A percentile compares a stretch with the other conserved stretches of the same genome.
Evolutionary conservation across 2,329 filamentous ascomycete genomes (phyloP).

Genomic region (Stachybotrys echinatus): DNA sequence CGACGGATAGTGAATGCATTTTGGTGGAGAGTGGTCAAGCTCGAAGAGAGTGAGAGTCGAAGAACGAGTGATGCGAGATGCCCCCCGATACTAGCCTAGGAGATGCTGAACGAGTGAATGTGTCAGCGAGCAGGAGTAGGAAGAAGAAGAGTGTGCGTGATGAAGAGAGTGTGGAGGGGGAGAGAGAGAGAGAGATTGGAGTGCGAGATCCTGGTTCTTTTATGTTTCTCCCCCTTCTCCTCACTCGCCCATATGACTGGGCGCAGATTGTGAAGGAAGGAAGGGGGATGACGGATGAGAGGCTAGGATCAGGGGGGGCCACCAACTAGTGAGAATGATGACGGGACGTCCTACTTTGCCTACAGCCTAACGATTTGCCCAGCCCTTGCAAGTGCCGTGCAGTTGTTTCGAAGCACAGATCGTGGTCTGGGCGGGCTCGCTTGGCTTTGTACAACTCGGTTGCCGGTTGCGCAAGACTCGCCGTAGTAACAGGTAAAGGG

Average conservation of each 20-base stretch:
- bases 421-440: neutral
- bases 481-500: no score
- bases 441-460: neutral
- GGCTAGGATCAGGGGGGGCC: neutral
- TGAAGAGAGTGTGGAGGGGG: neutral
- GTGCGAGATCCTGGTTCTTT: neutral
- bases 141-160: no score
- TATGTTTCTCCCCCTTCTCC: neutral
- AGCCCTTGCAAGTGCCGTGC: no score
- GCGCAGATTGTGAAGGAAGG: neutral
- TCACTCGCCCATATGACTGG: no score
- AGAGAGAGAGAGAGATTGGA: neutral
- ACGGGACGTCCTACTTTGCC: no score
- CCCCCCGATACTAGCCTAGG: no score
- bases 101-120: no score
- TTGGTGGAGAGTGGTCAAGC: conserved; percentile 4
- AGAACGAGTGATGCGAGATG: no score
- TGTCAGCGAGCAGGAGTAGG: no score
- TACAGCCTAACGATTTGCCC: no score
- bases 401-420: neutral
- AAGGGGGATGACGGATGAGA: neutral
- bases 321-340: neutral
- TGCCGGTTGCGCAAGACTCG: neutral
- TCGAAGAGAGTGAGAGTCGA: neutral
- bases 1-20: conserved; percentile 14